A percentile compares a stretch with the other conserved stretches of the same genome.
Evolutionary conservation across 345 rosid species (phyloP).

Genomic region (Trapa bicornis): DNA sequence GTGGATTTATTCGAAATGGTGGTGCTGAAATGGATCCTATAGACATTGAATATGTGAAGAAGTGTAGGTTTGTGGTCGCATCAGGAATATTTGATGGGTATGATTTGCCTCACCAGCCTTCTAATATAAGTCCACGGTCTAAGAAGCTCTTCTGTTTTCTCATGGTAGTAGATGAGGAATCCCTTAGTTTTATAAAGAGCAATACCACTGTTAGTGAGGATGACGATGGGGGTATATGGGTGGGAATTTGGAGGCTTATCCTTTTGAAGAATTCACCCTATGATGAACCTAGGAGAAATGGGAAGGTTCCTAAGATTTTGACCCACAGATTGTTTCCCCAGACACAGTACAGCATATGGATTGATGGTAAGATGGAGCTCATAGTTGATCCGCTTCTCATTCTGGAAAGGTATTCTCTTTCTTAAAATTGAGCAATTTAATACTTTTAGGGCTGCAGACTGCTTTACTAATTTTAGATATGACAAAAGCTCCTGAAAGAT

Average conservation of each 20-base stretch:
- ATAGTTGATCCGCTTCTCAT: constrained; percentile 76
- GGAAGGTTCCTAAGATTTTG: constrained; percentile 90
- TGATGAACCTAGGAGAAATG: constrained; percentile 93
- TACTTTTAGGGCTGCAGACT: background rate
- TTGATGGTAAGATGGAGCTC: constrained; percentile 98
- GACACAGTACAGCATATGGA: constrained; percentile 93
- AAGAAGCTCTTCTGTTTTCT: constrained; percentile 81
- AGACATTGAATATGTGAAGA: constrained; percentile 54
- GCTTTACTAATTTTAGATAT: too few species aligned
- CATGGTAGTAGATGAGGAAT: constrained; percentile 77
- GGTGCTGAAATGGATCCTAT: constrained; percentile 74
- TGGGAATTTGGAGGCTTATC: constrained; percentile 87
- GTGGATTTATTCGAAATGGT: constrained; percentile 72
- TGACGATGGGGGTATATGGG: constrained; percentile 65
- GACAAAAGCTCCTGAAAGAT: too few species aligned
- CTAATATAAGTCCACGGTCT: constrained; percentile 59
- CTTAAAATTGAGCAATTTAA: background rate
- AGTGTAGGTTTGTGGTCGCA: constrained; percentile 78
- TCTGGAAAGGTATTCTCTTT: constrained; percentile 58
- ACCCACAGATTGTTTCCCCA: constrained; percentile 94
- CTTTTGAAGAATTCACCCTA: constrained; percentile 68
- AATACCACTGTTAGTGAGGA: constrained; percentile 62
- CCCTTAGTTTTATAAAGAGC: constrained; percentile 45
- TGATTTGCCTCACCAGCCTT: constrained; percentile 81
- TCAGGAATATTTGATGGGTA: constrained; percentile 92